These are phyloP conservation scores for Dacryopinax primogenitus DNA, from an alignment of 768 basidiomycete genomes.

Conservation along the genomic window DNA sequence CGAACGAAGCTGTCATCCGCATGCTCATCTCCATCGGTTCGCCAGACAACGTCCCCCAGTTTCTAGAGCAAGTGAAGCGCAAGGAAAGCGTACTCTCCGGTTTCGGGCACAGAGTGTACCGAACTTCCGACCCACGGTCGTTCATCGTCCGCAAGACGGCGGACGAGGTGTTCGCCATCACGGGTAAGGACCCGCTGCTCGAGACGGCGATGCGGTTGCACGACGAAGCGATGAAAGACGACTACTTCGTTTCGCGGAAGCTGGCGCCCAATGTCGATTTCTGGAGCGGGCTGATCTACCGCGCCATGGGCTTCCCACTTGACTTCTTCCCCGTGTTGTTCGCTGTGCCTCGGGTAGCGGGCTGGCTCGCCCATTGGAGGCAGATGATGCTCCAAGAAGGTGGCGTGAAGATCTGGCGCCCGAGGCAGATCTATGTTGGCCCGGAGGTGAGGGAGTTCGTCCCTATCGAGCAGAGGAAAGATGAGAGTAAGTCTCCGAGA, in stretches of 20 bases:
- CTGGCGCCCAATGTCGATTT: constrained; percentile 88
- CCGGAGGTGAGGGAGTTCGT: constrained; percentile 61
- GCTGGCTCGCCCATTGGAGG: constrained; percentile 88
- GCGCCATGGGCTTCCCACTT: constrained; percentile 66
- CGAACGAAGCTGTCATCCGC: constrained; percentile 87
- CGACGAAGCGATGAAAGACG: constrained; percentile 78
- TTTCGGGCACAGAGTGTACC: constrained; percentile 81
- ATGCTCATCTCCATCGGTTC: constrained; percentile 86
- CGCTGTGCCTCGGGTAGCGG: constrained; percentile 81
- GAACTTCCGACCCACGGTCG: constrained; percentile 79
- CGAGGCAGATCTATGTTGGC: constrained; percentile 73
- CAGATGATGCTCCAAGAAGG: constrained; percentile 89
- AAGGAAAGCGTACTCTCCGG: constrained; percentile 82
- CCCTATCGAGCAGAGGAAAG: constrained; percentile 44
- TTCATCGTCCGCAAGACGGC: constrained; percentile 84
- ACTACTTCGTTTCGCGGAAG: constrained; percentile 71
- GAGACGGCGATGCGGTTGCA: constrained; percentile 83
- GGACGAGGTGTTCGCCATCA: constrained; percentile 81
- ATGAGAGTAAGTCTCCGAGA: constrained; percentile 32
- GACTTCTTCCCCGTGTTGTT: constrained; percentile 93
- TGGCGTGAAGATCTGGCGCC: constrained; percentile 89
- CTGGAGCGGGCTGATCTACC: constrained; percentile 40
- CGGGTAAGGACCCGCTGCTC: constrained; percentile 70
- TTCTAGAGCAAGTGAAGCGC: constrained; percentile 74
- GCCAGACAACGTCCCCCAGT: constrained; percentile 72